Evolutionary conservation across 495 filamentous ascomycete species (phyloP).

Genomic region (Tuber microsphaerosporum): DNA sequence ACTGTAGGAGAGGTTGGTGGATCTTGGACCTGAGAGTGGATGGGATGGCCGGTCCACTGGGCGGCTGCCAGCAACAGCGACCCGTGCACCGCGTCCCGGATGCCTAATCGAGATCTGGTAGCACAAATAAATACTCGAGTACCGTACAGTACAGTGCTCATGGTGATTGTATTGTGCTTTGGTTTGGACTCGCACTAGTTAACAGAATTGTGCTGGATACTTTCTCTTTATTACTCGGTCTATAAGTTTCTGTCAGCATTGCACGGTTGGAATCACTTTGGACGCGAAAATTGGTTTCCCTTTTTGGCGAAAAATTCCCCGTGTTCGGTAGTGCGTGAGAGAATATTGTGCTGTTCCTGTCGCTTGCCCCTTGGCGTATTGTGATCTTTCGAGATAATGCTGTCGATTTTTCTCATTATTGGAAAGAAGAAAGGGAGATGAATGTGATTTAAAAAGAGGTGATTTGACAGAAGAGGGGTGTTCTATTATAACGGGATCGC

Average conservation of each 20-base stretch:
- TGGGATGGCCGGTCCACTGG: background rate
- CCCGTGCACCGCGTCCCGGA: background rate
- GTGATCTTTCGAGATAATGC: background rate
- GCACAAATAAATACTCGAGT: background rate
- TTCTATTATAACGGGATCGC: background rate
- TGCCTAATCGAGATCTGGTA: background rate
- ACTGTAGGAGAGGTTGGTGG: conserved; percentile 13
- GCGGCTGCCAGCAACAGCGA: background rate
- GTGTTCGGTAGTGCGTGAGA: background rate
- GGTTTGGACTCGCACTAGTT: background rate
- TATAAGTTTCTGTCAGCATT: background rate
- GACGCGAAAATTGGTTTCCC: background rate
- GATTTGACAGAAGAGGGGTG: background rate
- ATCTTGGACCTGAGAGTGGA: background rate
- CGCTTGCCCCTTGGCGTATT: background rate
- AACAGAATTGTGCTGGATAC: background rate
- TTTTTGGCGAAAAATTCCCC: background rate
- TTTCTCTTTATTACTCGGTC: background rate
- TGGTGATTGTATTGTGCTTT: background rate
- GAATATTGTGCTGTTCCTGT: background rate
- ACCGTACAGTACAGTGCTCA: background rate
- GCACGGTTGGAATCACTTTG: background rate
- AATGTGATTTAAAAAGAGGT: background rate
- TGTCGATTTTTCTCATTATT: background rate
- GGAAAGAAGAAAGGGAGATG: background rate